A percentile compares a stretch with the other conserved stretches of the same genome.
phyloP scores from a whole-genome alignment of 371 early-diverging fungal genomes.

The Blastocladiella emersonii region DNA sequence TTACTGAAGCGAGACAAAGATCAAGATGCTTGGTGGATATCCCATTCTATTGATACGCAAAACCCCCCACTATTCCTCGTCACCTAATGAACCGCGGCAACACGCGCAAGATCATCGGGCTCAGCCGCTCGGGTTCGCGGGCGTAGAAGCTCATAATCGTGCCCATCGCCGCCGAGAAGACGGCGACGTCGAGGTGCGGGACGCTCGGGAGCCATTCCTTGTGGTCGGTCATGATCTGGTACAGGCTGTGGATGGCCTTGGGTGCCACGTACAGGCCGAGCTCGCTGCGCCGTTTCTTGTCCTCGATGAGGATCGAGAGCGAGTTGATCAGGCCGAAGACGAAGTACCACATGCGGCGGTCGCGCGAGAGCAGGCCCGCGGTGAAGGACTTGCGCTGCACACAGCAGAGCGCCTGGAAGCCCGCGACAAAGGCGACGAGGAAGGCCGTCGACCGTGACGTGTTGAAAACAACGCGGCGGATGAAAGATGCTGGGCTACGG shows the following conservation, averaged over 20 bases:
- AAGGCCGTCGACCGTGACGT: neutral
- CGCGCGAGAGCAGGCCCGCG: neutral
- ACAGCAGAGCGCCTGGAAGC: slow-evolving; percentile 2
- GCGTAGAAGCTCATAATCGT: neutral
- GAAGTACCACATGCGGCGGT: slow-evolving; percentile 11
- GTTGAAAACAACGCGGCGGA: neutral
- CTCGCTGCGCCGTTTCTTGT: slow-evolving; percentile 16
- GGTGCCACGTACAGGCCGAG: slow-evolving; percentile 34
- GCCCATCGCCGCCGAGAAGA: slow-evolving; percentile 12
- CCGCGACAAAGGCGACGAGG: slow-evolving; percentile 5
- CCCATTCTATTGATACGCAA: no score
- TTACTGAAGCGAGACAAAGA: no score
- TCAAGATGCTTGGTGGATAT: no score
- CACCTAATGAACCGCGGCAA: slow-evolving; percentile 1
- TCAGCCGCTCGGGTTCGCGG: neutral
- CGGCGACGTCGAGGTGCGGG: slow-evolving; percentile 21
- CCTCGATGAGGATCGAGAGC: slow-evolving; percentile 20
- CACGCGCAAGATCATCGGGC: neutral
- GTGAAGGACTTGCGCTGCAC: neutral
- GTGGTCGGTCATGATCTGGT: slow-evolving; percentile 15
- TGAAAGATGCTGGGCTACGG: neutral
- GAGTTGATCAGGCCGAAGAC: slow-evolving; percentile 10
- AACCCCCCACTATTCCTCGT: no score
- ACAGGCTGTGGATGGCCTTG: slow-evolving; percentile 21
- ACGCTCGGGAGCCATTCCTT: slow-evolving; percentile 14